These are phyloP conservation scores for Cryptosporidium ubiquitum DNA, from an alignment of 169 alveolate genomes.

Conservation along the genomic window DNA sequence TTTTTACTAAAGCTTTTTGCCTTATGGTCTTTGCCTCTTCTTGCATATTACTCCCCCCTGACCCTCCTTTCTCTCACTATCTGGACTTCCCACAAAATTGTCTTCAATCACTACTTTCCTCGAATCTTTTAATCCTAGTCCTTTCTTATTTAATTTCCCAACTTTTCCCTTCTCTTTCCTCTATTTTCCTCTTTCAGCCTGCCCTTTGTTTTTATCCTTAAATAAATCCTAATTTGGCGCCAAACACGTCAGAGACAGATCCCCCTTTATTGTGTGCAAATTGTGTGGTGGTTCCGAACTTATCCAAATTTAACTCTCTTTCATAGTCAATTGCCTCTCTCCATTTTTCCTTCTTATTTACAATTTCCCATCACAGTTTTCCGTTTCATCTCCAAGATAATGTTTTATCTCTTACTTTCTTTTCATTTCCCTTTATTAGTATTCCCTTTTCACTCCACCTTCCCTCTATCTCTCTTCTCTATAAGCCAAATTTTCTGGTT, in stretches of 20 bases:
- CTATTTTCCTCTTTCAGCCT: background rate
- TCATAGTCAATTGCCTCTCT: background rate
- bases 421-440: background rate
- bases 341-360: background rate
- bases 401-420: background rate
- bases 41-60: background rate
- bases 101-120: background rate
- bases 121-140: background rate
- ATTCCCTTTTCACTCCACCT: background rate
- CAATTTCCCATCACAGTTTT: too few species aligned
- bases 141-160: background rate
- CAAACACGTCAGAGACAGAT: conserved; percentile 18
- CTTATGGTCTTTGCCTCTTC: background rate
- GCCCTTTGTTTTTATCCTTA: background rate
- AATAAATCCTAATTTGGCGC: background rate
- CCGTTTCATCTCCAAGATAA: background rate
- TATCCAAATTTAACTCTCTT: background rate
- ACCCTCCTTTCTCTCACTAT: background rate
- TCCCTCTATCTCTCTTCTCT: background rate
- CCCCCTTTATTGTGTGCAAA: conserved; percentile 15
- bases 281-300: background rate
- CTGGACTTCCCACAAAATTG: background rate
- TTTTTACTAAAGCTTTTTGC: background rate
- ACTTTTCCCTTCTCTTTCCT: background rate
- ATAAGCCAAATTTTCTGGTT: background rate